Conservation (phyloP, 2,329 filamentous ascomycete species). For the Drechslerella coelobrocha region DNA sequence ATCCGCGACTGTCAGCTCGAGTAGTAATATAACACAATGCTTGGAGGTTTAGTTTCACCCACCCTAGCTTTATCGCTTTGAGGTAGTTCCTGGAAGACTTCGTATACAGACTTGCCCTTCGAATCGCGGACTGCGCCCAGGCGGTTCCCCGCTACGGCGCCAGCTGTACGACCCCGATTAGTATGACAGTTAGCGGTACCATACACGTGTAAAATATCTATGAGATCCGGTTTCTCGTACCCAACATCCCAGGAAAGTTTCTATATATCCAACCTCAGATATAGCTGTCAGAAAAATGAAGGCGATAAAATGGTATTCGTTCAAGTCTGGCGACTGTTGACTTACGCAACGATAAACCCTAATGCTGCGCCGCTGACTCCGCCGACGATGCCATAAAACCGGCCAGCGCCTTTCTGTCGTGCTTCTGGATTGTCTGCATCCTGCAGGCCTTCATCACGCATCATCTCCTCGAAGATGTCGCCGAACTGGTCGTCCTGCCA, state of each 20-base stretch:
- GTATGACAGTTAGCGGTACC: background rate
- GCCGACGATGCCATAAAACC: conserved; percentile 87
- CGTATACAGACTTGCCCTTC: conserved; percentile 92
- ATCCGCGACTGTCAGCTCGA: conserved; percentile 4
- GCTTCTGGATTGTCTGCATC: conserved; percentile 67
- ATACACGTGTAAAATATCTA: background rate
- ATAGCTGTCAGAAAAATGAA: no score
- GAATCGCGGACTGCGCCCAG: conserved; percentile 88
- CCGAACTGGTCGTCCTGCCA: conserved; percentile 79
- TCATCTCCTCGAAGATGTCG: conserved; percentile 88
- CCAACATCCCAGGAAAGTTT: conserved; percentile 82
- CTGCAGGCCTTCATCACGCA: conserved; percentile 82
- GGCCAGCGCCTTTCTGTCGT: conserved; percentile 65
- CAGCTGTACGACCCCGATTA: conserved; percentile 63
- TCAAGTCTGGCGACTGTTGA: background rate
- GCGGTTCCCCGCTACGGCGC: conserved; percentile 88
- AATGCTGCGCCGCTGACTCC: conserved; percentile 85
- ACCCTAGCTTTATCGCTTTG: conserved; percentile 80
- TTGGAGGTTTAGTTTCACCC: conserved; percentile 51
- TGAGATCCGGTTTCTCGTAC: conserved; percentile 8
- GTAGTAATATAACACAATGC: conserved; percentile 2
- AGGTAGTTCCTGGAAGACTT: conserved; percentile 85
- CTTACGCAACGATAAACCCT: conserved; percentile 80
- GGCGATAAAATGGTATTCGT: no score
- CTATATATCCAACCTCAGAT: conserved; percentile 56